Evolutionary conservation across 805 yeast genomes (phyloP), one percentile per base, ranked within the genome.

Genomic region (Lipomyces orientalis): DNA sequence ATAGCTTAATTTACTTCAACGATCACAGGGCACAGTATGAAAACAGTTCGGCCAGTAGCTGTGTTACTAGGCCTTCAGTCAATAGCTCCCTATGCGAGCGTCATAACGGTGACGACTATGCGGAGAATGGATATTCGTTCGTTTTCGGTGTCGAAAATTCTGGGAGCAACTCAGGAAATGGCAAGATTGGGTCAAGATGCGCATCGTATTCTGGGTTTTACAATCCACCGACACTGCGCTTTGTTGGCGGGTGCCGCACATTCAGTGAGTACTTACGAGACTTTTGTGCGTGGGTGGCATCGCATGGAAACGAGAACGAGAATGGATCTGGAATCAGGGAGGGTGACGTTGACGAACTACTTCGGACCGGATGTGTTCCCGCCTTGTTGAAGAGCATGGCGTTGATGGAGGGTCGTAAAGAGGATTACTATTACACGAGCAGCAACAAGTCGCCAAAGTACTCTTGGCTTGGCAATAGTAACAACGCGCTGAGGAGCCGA

Each of bases 261-360:
- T 68, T 68, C 43, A 58, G 69, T 9, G 71, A 68, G 33, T 68
- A 65, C 46, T 31, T 68, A 55, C 46, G 52, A 9, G 12, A 22
- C 10, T 34, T 54, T 33, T 59, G 60, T 43, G 54, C 58, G n/a
- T 22, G 22, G 19, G 25, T 54, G 34, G 22, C 54, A 19, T 51
- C 34, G 22, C 46, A 33, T 46, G 52, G 31, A 54, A 16, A n/a
- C 52, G 52, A 43, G 49, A 29, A 43, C 19, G 34, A 43, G 52
- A 22, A 33, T 16, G 34, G 25, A 8, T 29, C 22, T n/a, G 61
- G 33, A 29, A 37, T 58, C 31, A n/a, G 52, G n/a, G 31, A 54
- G n/a, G 67, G 55, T 25, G 61, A 60, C 14, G 61, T 64, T n/a
- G 58, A 37, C 14, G 60, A 46, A 58, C 10, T 64, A 31, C 19